A percentile compares a stretch with the other conserved stretches of the same genome.
phyloP scores from a whole-genome alignment of 2,329 filamentous ascomycete species.

The Geoglossum cookeanum region DNA sequence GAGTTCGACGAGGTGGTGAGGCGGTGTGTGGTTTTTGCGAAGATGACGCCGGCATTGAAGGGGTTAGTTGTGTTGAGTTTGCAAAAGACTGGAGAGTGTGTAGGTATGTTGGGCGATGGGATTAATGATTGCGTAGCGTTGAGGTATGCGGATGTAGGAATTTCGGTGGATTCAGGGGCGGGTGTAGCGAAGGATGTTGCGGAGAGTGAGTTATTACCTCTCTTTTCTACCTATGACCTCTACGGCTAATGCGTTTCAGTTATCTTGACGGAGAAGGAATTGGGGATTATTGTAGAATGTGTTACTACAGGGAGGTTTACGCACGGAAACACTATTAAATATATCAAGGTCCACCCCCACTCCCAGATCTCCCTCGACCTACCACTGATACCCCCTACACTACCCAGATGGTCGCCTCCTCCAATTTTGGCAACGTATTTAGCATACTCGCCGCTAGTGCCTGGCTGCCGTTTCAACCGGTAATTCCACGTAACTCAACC shows the following conservation, averaged over 20 bases:
- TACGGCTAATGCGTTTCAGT: background rate
- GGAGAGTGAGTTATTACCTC: background rate
- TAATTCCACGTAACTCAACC: background rate
- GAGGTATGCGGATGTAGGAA: background rate
- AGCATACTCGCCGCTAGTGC: background rate
- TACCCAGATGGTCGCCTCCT: background rate
- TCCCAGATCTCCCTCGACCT: too few relatives aligned
- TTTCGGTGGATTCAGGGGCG: background rate
- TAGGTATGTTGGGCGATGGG: background rate
- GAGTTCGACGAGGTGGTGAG: background rate
- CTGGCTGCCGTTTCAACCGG: conserved; percentile 1
- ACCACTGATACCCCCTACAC: too few relatives aligned
- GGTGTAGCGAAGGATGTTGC: background rate
- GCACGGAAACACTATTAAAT: conserved; percentile 3
- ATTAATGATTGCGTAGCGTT: background rate
- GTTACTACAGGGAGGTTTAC: conserved; percentile 1
- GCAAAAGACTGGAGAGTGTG: background rate
- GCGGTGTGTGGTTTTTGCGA: background rate
- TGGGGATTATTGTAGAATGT: background rate
- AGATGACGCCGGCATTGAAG: background rate
- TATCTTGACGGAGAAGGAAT: background rate
- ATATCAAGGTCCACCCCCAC: background rate
- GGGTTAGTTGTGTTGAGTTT: background rate
- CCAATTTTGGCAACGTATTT: conserved; percentile 3
- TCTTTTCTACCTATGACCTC: too few relatives aligned